phyloP scores from a whole-genome alignment of 1,284 basidiomycete genomes.

The Sphagnurus paluster region DNA sequence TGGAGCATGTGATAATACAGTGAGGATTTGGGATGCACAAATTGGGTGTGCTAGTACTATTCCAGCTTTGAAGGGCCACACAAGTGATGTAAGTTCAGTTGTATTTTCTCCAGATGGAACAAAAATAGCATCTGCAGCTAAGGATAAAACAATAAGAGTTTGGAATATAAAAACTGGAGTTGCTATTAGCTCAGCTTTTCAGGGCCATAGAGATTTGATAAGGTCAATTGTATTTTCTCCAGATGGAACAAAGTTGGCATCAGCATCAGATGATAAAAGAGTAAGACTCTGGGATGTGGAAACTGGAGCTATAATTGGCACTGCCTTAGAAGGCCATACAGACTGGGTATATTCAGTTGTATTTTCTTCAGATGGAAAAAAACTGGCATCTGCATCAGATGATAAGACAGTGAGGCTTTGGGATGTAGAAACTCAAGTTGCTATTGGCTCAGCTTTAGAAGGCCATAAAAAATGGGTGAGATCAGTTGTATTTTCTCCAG shows the following conservation, averaged over 20 bases:
- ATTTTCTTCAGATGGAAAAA: not conserved
- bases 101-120: no score
- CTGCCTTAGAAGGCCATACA: not conserved
- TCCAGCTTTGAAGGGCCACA: no score
- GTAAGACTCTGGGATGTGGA: constrained; percentile 1
- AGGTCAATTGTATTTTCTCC: not conserved
- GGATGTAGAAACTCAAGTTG: not conserved
- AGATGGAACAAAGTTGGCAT: not conserved
- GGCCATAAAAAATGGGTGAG: not conserved
- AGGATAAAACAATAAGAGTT: no score
- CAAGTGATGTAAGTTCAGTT: no score
- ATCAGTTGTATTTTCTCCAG: not conserved
- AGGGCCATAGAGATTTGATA: not conserved
- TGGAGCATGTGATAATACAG: not conserved
- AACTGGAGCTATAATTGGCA: not conserved
- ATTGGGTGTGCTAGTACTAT: no score
- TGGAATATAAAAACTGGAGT: not conserved
- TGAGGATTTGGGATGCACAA: no score
- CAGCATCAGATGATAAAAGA: not conserved
- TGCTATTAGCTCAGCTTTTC: not conserved
- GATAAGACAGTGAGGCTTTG: constrained; percentile 1
- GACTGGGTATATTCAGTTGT: not conserved
- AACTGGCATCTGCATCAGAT: not conserved
- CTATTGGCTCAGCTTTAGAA: not conserved
- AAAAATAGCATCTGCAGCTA: no score